Evolutionary conservation across 2,329 filamentous ascomycete species (phyloP).

Genomic region (Bipolaris victoriae): DNA sequence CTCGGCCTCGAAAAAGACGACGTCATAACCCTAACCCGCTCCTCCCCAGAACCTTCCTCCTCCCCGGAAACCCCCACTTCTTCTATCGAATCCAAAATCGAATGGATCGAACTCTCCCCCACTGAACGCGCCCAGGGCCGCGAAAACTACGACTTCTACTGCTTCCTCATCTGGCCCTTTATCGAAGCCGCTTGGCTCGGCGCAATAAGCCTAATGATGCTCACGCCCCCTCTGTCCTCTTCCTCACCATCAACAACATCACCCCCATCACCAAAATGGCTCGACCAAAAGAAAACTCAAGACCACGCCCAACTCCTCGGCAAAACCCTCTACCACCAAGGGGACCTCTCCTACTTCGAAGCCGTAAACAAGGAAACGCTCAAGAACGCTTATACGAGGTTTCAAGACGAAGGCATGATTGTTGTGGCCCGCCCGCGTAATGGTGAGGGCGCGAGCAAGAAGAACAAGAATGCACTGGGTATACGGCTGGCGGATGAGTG

Average conservation of each 20-base stretch:
- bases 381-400: slow-evolving; percentile 87
- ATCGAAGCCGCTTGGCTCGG: slow-evolving; percentile 94
- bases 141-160: slow-evolving; percentile 98
- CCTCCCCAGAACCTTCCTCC: slow-evolving; percentile 46
- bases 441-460: slow-evolving; percentile 60
- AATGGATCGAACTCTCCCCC: slow-evolving; percentile 74
- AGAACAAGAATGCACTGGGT: slow-evolving; percentile 37
- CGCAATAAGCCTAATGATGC: slow-evolving; percentile 83
- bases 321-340: slow-evolving; percentile 97
- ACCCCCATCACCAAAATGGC: slow-evolving; percentile 61
- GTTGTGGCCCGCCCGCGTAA: slow-evolving; percentile 64
- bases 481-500: slow-evolving; percentile 76
- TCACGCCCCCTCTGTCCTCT: slow-evolving; percentile 71
- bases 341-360: slow-evolving; percentile 95
- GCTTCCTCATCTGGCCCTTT: slow-evolving; percentile 98
- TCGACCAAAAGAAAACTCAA: slow-evolving; percentile 78
- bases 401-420: slow-evolving; percentile 90
- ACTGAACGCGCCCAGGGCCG: slow-evolving; percentile 77
- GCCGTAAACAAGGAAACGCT: slow-evolving; percentile 98
- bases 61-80: background rate
- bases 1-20: slow-evolving; percentile 76
- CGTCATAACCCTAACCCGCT: slow-evolving; percentile 72
- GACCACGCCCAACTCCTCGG: slow-evolving; percentile 82
- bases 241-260: slow-evolving; percentile 34
- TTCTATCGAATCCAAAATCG: slow-evolving; percentile 48